Base-by-base conservation (phyloP, 1,284 basidiomycete species). In the Ceratobasidium sp. region DNA sequence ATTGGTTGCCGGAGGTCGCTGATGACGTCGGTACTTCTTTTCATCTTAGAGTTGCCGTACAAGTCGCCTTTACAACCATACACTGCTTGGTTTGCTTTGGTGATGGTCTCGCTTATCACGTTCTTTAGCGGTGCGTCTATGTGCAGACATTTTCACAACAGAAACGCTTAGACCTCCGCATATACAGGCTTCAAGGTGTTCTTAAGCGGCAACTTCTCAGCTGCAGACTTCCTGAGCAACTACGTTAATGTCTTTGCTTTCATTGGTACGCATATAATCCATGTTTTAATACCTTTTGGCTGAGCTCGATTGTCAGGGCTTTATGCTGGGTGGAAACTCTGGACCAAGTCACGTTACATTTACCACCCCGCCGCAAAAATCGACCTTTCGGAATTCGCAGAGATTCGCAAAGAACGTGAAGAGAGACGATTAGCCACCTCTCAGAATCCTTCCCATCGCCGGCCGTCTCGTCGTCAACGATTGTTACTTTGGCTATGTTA, bases 61-160 rank as follows among this genome's bases (percentile, higher is more conserved):
- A 81, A 80, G 23, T 83, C 85, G 1, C 85, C 84, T 18, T 79
- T 85, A 63, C 85, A 86, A 80, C 86, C 86, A 0, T 86, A 80
- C 51, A 77, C 81, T 12, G 83, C 81, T 0, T 84, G 80, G 79
- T 81, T 82, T 53, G 80, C 79, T 18, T 56, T 77, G 15, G 39
- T 80, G 40, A 76, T 77, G 69, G 79, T 79, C 42, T 39, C 70
- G 9, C 53, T 79, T 44, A 78, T 80, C 39, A 71, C 80, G 5
- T 68, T 81, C 28, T 79, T 80, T 67, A 80, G 79, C 42, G 81
- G 81, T 80, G 13, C 33, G 80, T 77, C 40, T 42, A 40, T 40
- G 9, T 44, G 7, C 28, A 23, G 20, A 12, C n/a, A 23, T 44
- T 39, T 53, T 26, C 2, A 13, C 18, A 40, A 42, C 26, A 18